These are phyloP conservation scores for Solanum pimpinellifolium DNA, from an alignment of 257 asterid species.

Conservation along the genomic window DNA sequence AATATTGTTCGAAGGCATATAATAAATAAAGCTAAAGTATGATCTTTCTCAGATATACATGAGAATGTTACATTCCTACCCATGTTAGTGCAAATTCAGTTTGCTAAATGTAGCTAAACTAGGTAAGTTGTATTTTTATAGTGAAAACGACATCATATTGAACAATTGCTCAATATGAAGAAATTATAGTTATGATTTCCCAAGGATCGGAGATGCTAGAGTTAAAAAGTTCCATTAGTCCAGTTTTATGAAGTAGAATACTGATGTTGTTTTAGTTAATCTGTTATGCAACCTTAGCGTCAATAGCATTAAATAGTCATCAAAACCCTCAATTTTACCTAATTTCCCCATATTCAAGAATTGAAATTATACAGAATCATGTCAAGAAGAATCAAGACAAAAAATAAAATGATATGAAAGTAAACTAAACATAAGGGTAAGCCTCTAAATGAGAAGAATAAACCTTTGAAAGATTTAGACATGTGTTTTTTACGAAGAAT, in stretches of 20 bases:
- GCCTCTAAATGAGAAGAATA: neutral
- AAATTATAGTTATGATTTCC: neutral
- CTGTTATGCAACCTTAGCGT: no score
- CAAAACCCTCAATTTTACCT: neutral
- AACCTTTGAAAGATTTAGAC: slow-evolving; percentile 10
- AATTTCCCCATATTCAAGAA: neutral
- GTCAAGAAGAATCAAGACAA: neutral
- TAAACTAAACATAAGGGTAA: neutral
- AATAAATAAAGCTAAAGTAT: no score
- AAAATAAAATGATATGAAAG: neutral
- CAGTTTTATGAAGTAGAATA: neutral
- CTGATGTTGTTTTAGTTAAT: no score
- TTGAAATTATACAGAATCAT: no score
- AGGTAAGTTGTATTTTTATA: neutral
- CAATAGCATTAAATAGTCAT: neutral
- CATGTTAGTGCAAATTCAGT: neutral
- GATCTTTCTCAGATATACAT: neutral
- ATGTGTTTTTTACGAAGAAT: neutral
- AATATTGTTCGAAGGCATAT: no score
- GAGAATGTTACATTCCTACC: neutral
- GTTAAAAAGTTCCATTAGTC: neutral
- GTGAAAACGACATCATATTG: neutral
- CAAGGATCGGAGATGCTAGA: neutral
- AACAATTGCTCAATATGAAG: neutral
- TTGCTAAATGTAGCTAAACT: neutral